These are phyloP conservation scores for Acanthamoeba polyphaga DNA, from an alignment of 208 protist genomes.

Conservation along the genomic window DNA sequence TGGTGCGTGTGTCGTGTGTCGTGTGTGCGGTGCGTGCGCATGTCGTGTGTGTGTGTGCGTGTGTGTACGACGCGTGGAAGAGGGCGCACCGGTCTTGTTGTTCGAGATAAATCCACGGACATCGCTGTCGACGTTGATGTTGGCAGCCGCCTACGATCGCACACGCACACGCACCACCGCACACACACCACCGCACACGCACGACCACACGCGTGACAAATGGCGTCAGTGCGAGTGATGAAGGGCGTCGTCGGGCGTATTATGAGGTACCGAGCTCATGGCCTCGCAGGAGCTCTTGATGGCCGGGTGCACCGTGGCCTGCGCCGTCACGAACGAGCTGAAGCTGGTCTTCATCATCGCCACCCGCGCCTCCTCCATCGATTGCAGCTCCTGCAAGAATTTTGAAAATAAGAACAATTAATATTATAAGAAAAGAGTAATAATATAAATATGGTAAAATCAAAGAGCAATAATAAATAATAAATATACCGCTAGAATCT, in stretches of 20 bases:
- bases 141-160: not conserved
- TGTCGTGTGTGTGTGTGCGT: too few relatives aligned
- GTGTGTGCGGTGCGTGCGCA: too few relatives aligned
- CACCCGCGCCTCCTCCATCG: constrained; percentile 15
- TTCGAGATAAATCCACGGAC: constrained; percentile 5
- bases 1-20: too few relatives aligned
- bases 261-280: not conserved
- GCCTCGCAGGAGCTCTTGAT: constrained; percentile 1
- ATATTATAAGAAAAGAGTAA: too few relatives aligned
- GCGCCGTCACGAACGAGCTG: not conserved
- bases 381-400: constrained; percentile 5
- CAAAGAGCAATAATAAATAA: not conserved
- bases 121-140: constrained; percentile 11
- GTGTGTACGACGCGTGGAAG: too few relatives aligned
- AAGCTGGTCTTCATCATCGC: constrained; percentile 45
- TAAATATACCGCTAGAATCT: constrained; percentile 20
- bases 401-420: too few relatives aligned
- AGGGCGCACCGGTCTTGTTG: constrained; percentile 19
- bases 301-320: constrained; percentile 30
- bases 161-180: too few relatives aligned
- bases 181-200: too few relatives aligned
- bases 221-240: not conserved
- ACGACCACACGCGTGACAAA: too few relatives aligned
- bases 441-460: too few relatives aligned
- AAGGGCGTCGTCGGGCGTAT: too few relatives aligned